These are phyloP conservation scores for Linnemannia elongata DNA, from an alignment of 192 early-diverging fungal species.

Conservation along the genomic window DNA sequence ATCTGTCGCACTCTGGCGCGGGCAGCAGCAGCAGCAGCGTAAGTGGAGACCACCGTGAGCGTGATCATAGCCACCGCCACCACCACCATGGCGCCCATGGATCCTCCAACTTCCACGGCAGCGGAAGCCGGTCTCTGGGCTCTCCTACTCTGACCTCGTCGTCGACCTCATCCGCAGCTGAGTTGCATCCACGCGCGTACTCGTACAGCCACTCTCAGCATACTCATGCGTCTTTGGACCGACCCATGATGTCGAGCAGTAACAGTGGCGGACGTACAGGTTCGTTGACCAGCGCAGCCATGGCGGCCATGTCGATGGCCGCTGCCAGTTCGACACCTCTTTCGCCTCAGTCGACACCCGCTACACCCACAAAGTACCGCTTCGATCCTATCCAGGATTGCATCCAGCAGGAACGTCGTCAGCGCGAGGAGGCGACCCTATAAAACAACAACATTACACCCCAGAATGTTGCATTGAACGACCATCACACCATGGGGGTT, in stretches of 20 bases:
- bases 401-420: slow-evolving; percentile 37
- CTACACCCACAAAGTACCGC: slow-evolving; percentile 41
- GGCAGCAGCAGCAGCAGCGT: background rate
- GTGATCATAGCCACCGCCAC: slow-evolving; percentile 10
- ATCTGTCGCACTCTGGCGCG: slow-evolving; percentile 10
- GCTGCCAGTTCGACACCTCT: slow-evolving; percentile 22
- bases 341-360: slow-evolving; percentile 40
- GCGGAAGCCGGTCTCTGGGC: slow-evolving; percentile 7
- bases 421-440: slow-evolving; percentile 43
- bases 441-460: background rate
- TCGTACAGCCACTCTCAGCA: slow-evolving; percentile 33
- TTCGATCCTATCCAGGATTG: slow-evolving; percentile 51
- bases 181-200: slow-evolving; percentile 27
- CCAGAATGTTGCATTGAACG: background rate
- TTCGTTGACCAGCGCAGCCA: background rate
- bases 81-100: background rate
- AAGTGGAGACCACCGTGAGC: background rate
- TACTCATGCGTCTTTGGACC: slow-evolving; percentile 9
- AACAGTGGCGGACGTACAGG: background rate
- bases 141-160: slow-evolving; percentile 28
- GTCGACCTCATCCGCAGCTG: slow-evolving; percentile 11
- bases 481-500: background rate
- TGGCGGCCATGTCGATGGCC: background rate
- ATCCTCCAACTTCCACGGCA: background rate
- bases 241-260: slow-evolving; percentile 6